Percentiles rank a stretch among this genome's conserved stretches.
Evolutionary conservation across 352 stramenopile genomes (phyloP).

Genomic region (Aphanomyces invadans): DNA sequence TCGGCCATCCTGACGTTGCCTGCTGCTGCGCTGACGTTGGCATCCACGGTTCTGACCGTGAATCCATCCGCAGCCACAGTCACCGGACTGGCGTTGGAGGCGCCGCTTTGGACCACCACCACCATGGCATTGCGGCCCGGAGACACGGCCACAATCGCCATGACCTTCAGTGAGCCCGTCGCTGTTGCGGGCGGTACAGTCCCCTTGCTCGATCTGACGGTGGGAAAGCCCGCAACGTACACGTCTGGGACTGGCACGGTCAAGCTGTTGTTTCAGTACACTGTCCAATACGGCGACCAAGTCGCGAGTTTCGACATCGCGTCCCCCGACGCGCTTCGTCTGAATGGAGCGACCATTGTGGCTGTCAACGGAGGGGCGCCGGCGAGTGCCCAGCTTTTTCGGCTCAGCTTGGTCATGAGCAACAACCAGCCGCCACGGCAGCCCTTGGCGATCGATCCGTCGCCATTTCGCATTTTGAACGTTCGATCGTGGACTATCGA

Average conservation of each 20-base stretch:
- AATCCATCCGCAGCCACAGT: constrained; percentile 40
- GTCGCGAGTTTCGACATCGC: neutral
- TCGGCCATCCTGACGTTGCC: constrained; percentile 25
- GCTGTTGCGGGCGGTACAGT: neutral
- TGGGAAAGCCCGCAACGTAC: constrained; percentile 36
- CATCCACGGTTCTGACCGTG: constrained; percentile 22
- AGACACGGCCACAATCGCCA: constrained; percentile 12
- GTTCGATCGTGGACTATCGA: constrained; percentile 19
- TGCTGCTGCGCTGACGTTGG: constrained; percentile 3
- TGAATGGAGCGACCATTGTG: neutral
- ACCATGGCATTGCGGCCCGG: constrained; percentile 37
- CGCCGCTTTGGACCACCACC: constrained; percentile 31
- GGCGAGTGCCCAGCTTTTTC: neutral
- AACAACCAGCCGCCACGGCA: too few relatives aligned
- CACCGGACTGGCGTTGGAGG: constrained; percentile 47
- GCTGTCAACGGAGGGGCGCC: neutral
- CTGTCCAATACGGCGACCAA: constrained; percentile 45
- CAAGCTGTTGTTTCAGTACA: constrained; percentile 44
- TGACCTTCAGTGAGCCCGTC: constrained; percentile 14
- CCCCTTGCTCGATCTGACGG: constrained; percentile 8
- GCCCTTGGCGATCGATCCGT: neutral
- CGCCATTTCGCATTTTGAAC: constrained; percentile 11
- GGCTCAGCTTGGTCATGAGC: neutral
- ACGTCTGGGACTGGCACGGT: constrained; percentile 39
- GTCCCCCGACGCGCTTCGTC: neutral